Evolutionary conservation across 2,329 filamentous ascomycete genomes (phyloP).

Genomic region (Colletotrichum endophyticum): DNA sequence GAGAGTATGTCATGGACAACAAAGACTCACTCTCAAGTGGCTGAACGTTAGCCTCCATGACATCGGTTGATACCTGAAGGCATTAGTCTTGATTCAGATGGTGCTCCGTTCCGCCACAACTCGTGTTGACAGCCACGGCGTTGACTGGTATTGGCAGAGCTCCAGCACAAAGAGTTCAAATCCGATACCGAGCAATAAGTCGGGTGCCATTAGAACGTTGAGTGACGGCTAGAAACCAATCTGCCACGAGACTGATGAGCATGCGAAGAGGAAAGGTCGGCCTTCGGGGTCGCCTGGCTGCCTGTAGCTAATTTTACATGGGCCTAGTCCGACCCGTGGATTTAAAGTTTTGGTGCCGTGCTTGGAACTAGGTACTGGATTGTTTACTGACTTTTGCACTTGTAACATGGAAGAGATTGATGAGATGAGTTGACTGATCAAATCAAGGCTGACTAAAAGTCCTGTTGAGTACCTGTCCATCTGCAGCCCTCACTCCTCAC

Average conservation of each 20-base stretch:
- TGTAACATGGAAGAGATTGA: neutral
- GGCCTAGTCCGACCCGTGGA: neutral
- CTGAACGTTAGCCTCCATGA: neutral
- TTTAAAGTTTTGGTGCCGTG: neutral
- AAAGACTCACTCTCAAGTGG: neutral
- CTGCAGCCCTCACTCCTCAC: neutral
- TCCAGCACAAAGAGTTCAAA: neutral
- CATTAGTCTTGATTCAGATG: neutral
- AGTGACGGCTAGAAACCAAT: neutral
- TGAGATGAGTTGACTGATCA: neutral
- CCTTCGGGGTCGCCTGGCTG: neutral
- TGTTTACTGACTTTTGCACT: neutral
- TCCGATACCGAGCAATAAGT: neutral
- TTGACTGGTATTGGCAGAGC: neutral
- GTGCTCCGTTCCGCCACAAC: neutral
- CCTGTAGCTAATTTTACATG: neutral
- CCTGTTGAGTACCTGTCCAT: neutral
- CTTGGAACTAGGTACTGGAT: neutral
- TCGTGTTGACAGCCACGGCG: neutral
- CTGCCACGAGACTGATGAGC: neutral
- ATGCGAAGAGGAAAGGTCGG: neutral
- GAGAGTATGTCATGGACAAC: neutral
- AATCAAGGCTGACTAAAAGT: neutral
- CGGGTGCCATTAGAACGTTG: neutral
- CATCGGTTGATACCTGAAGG: neutral